Conservation (phyloP, 2,329 filamentous ascomycete species). For the Nigrospora osmanthi region DNA sequence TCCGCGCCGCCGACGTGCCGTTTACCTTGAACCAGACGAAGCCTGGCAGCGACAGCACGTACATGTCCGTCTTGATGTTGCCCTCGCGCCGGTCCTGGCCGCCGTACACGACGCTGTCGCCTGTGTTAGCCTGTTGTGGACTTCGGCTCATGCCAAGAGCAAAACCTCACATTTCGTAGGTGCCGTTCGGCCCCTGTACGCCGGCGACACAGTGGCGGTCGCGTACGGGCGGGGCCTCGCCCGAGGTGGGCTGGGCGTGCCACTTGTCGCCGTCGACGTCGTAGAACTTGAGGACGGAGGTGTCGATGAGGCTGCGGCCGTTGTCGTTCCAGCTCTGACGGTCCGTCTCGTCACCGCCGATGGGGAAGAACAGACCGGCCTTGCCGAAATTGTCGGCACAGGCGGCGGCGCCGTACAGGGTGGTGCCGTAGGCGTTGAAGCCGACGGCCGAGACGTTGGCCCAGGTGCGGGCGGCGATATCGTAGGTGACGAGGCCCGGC, state of each 20-base stretch:
- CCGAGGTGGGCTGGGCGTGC: slow-evolving; percentile 3
- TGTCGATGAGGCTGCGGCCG: background rate
- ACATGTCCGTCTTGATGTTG: slow-evolving; percentile 1
- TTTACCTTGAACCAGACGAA: slow-evolving; percentile 6
- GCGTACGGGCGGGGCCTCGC: slow-evolving; percentile 3
- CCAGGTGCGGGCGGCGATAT: slow-evolving; percentile 2
- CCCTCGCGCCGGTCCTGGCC: slow-evolving; percentile 1
- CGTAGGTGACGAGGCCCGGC: slow-evolving; percentile 4
- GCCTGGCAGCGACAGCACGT: slow-evolving; percentile 4
- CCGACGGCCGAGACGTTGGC: slow-evolving; percentile 3
- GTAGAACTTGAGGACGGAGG: slow-evolving; percentile 1
- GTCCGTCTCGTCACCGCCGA: background rate
- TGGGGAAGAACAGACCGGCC: background rate
- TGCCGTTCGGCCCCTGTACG: background rate
- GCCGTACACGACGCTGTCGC: slow-evolving; percentile 1
- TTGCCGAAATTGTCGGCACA: background rate
- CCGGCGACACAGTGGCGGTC: slow-evolving; percentile 2
- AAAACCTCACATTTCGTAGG: slow-evolving; percentile 2
- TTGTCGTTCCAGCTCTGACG: background rate
- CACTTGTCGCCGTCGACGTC: slow-evolving; percentile 3
- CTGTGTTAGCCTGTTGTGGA: background rate
- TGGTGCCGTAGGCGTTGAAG: slow-evolving; percentile 1
- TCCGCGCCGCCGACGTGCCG: background rate
- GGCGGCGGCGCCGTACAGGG: background rate
- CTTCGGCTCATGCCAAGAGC: background rate